A percentile compares a stretch with the other conserved stretches of the same genome.
These are phyloP conservation scores for Globisporangium rhizosaccharum DNA, from an alignment of 352 stramenopile species.

Conservation along the genomic window DNA sequence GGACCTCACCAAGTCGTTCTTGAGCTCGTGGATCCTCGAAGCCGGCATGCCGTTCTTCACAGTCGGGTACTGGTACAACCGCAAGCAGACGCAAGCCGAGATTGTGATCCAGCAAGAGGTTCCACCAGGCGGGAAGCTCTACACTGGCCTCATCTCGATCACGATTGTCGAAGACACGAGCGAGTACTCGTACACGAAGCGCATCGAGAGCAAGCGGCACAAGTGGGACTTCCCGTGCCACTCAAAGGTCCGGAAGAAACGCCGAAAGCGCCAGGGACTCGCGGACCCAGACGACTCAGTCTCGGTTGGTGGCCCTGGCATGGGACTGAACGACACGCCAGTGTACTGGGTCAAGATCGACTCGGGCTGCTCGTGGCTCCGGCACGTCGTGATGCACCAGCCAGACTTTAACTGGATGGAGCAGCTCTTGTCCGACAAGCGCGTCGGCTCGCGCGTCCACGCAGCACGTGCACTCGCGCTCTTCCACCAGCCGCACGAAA, in stretches of 20 bases:
- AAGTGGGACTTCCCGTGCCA: slow-evolving; percentile 86
- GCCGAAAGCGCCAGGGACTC: slow-evolving; percentile 73
- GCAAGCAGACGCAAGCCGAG: slow-evolving; percentile 82
- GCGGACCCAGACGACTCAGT: slow-evolving; percentile 76
- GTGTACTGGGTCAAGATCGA: slow-evolving; percentile 88
- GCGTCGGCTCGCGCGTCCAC: slow-evolving; percentile 76
- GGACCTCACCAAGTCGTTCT: slow-evolving; percentile 76
- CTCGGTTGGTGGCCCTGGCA: slow-evolving; percentile 65
- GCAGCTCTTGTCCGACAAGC: slow-evolving; percentile 78
- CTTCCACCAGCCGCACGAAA: slow-evolving; percentile 78
- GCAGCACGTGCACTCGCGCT: slow-evolving; percentile 66
- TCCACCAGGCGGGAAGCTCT: slow-evolving; percentile 71
- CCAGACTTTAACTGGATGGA: slow-evolving; percentile 89
- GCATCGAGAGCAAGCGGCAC: slow-evolving; percentile 79
- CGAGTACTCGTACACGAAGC: slow-evolving; percentile 76
- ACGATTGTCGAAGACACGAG: slow-evolving; percentile 85
- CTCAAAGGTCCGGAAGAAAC: slow-evolving; percentile 85
- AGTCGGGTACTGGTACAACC: slow-evolving; percentile 87
- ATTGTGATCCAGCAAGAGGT: slow-evolving; percentile 82
- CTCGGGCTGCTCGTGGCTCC: slow-evolving; percentile 65
- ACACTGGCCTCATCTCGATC: slow-evolving; percentile 74
- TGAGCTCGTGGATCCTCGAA: slow-evolving; percentile 79
- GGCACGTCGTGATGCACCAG: slow-evolving; percentile 83
- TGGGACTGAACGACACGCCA: slow-evolving; percentile 83
- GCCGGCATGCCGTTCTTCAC: slow-evolving; percentile 83